These are phyloP conservation scores for Orbilia brochopaga DNA, from an alignment of 2,329 filamentous ascomycete species.

Conservation along the genomic window DNA sequence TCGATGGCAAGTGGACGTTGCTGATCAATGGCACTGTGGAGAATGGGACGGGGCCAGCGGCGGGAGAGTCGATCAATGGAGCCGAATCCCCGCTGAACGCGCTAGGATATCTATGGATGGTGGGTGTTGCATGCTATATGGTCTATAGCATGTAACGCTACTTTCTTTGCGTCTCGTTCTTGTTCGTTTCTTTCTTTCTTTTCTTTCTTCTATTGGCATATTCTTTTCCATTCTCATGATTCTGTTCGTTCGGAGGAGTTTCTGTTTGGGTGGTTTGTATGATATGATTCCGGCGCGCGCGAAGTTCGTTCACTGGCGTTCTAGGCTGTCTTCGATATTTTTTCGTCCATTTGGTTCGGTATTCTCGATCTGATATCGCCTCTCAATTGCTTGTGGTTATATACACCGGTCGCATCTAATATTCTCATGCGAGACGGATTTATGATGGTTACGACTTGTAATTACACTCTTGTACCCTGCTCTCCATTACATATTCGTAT, in stretches of 20 bases:
- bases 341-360: too few species aligned
- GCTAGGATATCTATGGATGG: constrained; percentile 44
- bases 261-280: too few species aligned
- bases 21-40: constrained; percentile 79
- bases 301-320: too few species aligned
- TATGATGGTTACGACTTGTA: constrained; percentile 1
- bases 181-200: not conserved
- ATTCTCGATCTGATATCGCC: not conserved
- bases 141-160: constrained; percentile 43
- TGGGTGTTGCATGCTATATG: constrained; percentile 26
- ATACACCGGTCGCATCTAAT: too few species aligned
- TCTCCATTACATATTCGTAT: not conserved
- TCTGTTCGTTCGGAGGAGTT: too few species aligned
- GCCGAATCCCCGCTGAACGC: constrained; percentile 16
- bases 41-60: constrained; percentile 68
- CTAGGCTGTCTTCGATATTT: too few species aligned
- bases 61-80: constrained; percentile 8
- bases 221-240: constrained; percentile 3
- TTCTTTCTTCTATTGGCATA: not conserved
- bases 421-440: not conserved
- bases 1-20: constrained; percentile 67
- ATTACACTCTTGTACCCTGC: not conserved
- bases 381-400: not conserved
- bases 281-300: too few species aligned
- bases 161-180: not conserved